Conservation (phyloP, 257 asterid species). For the Solanum pennellii region DNA sequence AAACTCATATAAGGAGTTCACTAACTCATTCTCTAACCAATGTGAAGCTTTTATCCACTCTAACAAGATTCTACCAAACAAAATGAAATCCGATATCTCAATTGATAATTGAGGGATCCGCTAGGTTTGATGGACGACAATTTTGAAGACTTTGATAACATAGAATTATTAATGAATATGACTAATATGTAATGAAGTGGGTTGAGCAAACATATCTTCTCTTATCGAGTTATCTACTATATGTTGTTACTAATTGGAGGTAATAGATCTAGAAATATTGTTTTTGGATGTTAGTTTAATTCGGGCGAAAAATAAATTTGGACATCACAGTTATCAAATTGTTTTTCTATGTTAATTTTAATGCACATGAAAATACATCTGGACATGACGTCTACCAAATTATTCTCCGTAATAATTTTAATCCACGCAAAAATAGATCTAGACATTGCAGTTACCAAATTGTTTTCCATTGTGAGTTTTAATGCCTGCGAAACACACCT, state of each 20-base stretch:
- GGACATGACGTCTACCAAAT: not conserved
- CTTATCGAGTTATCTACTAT: too few relatives aligned
- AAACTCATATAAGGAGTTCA: too few relatives aligned
- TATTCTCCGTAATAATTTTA: too few relatives aligned
- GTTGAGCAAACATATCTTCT: not conserved
- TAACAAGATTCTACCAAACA: too few relatives aligned
- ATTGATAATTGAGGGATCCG: not conserved
- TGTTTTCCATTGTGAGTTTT: not conserved
- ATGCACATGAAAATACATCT: not conserved
- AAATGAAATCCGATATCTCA: too few relatives aligned
- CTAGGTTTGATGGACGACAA: not conserved
- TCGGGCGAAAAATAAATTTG: too few relatives aligned
- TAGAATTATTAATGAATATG: too few relatives aligned
- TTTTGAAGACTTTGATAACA: not conserved
- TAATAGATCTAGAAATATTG: not conserved
- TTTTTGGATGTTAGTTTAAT: not conserved
- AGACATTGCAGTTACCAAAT: not conserved
- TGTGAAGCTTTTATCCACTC: too few relatives aligned
- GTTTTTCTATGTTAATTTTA: too few relatives aligned
- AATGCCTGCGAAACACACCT: accelerated
- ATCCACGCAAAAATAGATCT: not conserved
- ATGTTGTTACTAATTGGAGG: not conserved
- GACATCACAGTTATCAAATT: not conserved
- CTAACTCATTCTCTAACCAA: too few relatives aligned
- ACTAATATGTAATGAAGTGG: not conserved